Evolutionary conservation across 495 filamentous ascomycete genomes (phyloP), one percentile per base, ranked within the genome.

Genomic region (Trichoderma asperelloides): DNA sequence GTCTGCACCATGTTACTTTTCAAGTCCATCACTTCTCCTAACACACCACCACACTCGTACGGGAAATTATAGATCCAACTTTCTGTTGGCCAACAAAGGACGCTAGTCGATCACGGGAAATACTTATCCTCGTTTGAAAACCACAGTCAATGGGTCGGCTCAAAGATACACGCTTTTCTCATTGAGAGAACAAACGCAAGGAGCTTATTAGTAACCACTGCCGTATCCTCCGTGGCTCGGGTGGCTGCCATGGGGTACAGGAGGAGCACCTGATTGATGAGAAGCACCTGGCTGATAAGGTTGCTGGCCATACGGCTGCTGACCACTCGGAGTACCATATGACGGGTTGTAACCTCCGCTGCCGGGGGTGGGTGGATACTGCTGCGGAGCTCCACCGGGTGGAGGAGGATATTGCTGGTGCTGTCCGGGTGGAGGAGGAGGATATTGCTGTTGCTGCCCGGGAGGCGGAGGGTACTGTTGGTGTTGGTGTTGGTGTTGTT

Each of bases 191-290:
- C 28, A 33, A 62, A 15, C 62, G 27, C 8, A 18, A 43, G 37
- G 12, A 16, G 27, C 6, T 39, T 63, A 23, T 23, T 60, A 49
- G 39, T 57, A 66, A 7, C 51, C 21, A 40, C 63, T 63, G 8
- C 69, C 69, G 33, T 70, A 67, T 13, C 67, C 65, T 18, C 72
- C 73, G 37, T 78, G 72, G 63, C 73, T 71, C 21, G 75, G 75
- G 65, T 78, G 76, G 23, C 71, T 73, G 25, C 68, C 74, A 33
- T 73, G 67, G 41, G 76, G 76, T 23, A 74, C 66, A 6, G 74
- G 71, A 30, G 78, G 71, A 1, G 33, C 33, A 37, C 33, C 33
- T 37, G 33, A 37, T 37, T 37, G 33, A 37, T 37, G 71, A 30
- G 78, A 70, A 1, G 70, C 72, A 25, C 55, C 55, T 25, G 55